Percentiles rank a stretch among this genome's conserved stretches.
Evolutionary conservation across 2,329 filamentous ascomycete species (phyloP).

Genomic region (Rugonectria rugulosa): DNA sequence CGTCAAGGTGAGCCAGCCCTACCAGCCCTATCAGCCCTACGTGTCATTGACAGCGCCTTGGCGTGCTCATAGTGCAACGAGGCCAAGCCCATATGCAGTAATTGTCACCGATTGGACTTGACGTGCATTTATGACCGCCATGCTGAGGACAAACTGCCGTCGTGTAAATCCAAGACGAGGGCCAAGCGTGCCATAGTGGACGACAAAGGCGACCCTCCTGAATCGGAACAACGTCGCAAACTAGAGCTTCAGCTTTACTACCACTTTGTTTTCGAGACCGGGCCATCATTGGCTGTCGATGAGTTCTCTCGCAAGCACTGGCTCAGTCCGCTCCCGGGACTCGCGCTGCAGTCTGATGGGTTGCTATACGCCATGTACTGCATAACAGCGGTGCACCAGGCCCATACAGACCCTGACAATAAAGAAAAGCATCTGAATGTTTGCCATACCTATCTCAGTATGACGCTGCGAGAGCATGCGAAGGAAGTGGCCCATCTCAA

Average conservation of each 20-base stretch:
- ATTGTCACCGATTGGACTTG: conserved; percentile 9
- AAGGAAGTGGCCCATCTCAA: conserved; percentile 6
- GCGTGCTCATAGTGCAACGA: conserved; percentile 9
- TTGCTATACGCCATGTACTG: conserved; percentile 14
- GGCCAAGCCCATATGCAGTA: conserved; percentile 14
- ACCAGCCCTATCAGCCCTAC: too few relatives aligned
- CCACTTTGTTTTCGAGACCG: conserved; percentile 8
- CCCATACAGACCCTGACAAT: background rate
- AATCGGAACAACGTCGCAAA: conserved; percentile 14
- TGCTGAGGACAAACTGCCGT: background rate
- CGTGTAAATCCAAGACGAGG: background rate
- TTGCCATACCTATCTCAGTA: conserved; percentile 10
- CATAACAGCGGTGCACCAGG: conserved; percentile 6
- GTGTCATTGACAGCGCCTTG: background rate
- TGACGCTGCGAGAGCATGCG: conserved; percentile 14
- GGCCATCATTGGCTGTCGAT: conserved; percentile 3
- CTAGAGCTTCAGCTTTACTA: conserved; percentile 12
- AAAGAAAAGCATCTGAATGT: conserved; percentile 6
- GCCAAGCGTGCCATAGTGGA: background rate
- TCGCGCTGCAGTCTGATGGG: conserved; percentile 5
- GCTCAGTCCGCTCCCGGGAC: background rate
- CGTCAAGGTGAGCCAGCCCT: conserved; percentile 7
- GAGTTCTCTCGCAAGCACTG: background rate
- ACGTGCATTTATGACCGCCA: conserved; percentile 16
- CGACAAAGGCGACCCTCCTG: conserved; percentile 8